Conservation (phyloP, 176 grass and related monocot species). For the Puccinellia tenuiflora region DNA sequence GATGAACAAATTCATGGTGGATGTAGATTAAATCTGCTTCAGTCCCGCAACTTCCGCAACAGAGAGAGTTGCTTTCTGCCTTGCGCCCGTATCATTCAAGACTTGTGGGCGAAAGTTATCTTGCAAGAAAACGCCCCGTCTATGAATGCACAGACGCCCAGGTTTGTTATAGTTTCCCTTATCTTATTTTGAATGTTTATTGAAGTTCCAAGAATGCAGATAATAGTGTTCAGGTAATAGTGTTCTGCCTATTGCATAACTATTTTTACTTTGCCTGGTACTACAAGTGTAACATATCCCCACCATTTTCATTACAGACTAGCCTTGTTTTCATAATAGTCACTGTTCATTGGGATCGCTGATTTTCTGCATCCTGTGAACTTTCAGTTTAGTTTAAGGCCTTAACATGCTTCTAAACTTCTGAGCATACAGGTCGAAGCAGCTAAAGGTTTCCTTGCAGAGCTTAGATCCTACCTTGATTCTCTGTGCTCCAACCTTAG, state of each 20-base stretch:
- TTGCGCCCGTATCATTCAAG: conserved; percentile 85
- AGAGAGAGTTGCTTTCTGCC: conserved; percentile 73
- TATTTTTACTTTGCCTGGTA: neutral
- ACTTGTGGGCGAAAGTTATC: conserved; percentile 97
- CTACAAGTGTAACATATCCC: neutral
- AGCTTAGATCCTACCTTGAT: conserved; percentile 92
- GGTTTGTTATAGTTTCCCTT: conserved; percentile 19
- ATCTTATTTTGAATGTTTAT: neutral
- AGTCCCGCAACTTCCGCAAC: conserved; percentile 74
- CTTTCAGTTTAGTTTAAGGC: neutral
- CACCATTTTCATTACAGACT: neutral
- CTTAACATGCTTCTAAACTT: conserved; percentile 2
- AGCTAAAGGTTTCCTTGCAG: conserved; percentile 93
- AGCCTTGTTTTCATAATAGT: neutral
- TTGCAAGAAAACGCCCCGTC: conserved; percentile 80
- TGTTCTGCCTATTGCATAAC: neutral
- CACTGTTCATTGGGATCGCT: neutral
- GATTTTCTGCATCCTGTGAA: neutral
- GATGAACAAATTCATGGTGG: conserved; percentile 12
- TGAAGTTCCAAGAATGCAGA: neutral
- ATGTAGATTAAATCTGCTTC: conserved; percentile 67
- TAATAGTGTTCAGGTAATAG: neutral
- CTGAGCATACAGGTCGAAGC: conserved; percentile 73
- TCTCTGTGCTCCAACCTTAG: conserved; percentile 84
- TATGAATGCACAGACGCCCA: conserved; percentile 95